Evolutionary conservation across 352 stramenopile species (phyloP), one percentile per base, ranked within the genome.

Genomic region (Peronospora belbahrii): DNA sequence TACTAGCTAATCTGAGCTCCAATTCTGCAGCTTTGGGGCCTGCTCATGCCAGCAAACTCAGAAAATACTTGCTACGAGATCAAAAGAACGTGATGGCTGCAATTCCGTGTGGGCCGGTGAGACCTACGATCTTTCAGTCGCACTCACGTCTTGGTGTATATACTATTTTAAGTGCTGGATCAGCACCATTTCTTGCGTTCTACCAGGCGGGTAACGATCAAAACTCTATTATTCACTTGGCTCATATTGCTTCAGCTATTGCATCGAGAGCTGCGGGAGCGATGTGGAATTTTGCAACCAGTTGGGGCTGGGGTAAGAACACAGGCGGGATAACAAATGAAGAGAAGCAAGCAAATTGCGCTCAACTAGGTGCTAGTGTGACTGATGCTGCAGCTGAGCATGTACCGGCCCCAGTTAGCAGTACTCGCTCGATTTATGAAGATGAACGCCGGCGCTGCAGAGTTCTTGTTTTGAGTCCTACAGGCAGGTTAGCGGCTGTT

Each of bases 201-300:
- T 90, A 90, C 38, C 81, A 89, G 24, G 81, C 81, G 4, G 81
- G 78, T 1, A 87, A 87, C 22, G 81, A 93, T 43, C 78, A 88
- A 39, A 90, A 88, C 35, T 93, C 81, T 24, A 86, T 90, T 47
- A 86, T 93, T 39, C 81, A 89, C 31, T 68, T 93, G 44, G 81
- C 81, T 5, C 81, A 93, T 51, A 87, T 93, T 47, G 81, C 81
- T 6, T 88, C 70, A 5, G 81, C 79, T 0, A 88, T 93, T 38
- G 81, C 78, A 3, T 83, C 76, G 11, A 70, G 57, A 53, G 81
- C 81, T 24, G 78, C 78, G 2, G 81, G 81, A 0, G 81, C 78
- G 11, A 66, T 89, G 23, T 93, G 81, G 81, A 85, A 67, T 22
- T 89, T 89, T 62, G 81, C 81, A 7, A 88, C 76, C 22, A 90